Evolutionary conservation across 208 protist genomes (phyloP).

Genomic region (Novymonas esmeraldas): DNA sequence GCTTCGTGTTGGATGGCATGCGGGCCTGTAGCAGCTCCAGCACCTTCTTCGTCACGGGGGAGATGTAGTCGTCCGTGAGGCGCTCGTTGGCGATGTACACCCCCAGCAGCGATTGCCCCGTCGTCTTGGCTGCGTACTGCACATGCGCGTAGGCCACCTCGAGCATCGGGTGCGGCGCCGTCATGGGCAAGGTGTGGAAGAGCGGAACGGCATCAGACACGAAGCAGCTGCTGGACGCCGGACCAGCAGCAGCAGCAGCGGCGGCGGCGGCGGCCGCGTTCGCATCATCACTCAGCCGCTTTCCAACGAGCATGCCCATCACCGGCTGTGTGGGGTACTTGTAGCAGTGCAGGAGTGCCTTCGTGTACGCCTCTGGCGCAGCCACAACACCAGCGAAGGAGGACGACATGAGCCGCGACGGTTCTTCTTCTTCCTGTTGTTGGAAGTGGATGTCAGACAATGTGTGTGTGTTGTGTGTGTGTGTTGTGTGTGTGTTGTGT

Average conservation of each 20-base stretch:
- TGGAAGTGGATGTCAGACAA: not conserved
- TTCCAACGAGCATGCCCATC: constrained; percentile 81
- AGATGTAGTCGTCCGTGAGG: constrained; percentile 56
- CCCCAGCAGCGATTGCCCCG: constrained; percentile 71
- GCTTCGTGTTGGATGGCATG: constrained; percentile 32
- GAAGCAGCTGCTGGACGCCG: constrained; percentile 36
- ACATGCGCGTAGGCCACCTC: constrained; percentile 79
- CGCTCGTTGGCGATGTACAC: constrained; percentile 87
- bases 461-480: not conserved
- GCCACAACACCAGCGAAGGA: constrained; percentile 41
- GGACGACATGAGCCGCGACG: constrained; percentile 27
- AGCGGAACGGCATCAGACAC: constrained; percentile 78
- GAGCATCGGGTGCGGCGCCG: constrained; percentile 82
- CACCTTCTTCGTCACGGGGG: constrained; percentile 40
- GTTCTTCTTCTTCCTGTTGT: not conserved
- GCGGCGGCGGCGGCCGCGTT: not conserved
- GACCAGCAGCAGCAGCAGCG: constrained; percentile 12
- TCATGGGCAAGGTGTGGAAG: constrained; percentile 79
- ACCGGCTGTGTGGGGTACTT: constrained; percentile 87
- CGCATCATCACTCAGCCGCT: constrained; percentile 51
- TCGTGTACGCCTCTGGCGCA: constrained; percentile 77
- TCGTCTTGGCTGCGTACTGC: constrained; percentile 63
- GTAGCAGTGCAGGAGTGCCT: constrained; percentile 84
- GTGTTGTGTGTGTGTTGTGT: too few relatives aligned
- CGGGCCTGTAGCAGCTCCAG: constrained; percentile 42